Base-by-base conservation (phyloP, 768 basidiomycete species). In the Psilocybe azurescens region DNA sequence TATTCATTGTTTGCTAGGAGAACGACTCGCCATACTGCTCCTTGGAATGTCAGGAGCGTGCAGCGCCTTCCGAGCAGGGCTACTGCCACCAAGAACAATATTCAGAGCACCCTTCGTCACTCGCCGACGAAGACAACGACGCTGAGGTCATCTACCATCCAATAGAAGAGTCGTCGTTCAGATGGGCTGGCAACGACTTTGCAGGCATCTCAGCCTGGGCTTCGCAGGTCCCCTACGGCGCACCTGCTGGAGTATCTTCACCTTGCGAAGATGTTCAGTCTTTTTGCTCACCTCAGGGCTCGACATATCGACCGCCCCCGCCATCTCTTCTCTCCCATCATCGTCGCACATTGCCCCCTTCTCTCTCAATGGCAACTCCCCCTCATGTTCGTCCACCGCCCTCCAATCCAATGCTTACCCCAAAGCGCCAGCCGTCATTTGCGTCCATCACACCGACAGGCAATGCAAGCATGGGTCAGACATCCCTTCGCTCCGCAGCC, bases 301-400 rank as follows among this genome's bases (percentile, higher is more conserved):
- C 68, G 41, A 55, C 66, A 47, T 66, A 69, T 53, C 69, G 69
- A 36, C 70, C 60, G 39, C 24, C 65, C 10, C 57, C 78, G 6
- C 80, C 82, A 38, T 73, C 79, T 52, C 78, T 77, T 67, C 72
- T 82, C 70, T 64, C 74, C 64, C 57, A 76, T n/a, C 76, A 78
- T 9, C 78, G 79, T 38, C 79, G 60, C 44, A 54, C 79, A 2
- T 71, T 80, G 2, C 75, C 80, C 0, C 85, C 86, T 3, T 79
- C 86, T 1, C 82, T 88, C 60, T 83, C 77, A 64, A 76, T 85
- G 65, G 82, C 83, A 11, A 78, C 77, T 1, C 78, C 83, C 0
- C 70, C 65, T n/a, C 72, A 64, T 5, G 52, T 72, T 5, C 65
- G 65, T 58, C 72, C 69, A 52, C 72, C 67, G 51, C 62, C 77